Evolutionary conservation across 768 basidiomycete species (phyloP), one percentile per base, ranked within the genome.

Genomic region (Naganishia randhawae): DNA sequence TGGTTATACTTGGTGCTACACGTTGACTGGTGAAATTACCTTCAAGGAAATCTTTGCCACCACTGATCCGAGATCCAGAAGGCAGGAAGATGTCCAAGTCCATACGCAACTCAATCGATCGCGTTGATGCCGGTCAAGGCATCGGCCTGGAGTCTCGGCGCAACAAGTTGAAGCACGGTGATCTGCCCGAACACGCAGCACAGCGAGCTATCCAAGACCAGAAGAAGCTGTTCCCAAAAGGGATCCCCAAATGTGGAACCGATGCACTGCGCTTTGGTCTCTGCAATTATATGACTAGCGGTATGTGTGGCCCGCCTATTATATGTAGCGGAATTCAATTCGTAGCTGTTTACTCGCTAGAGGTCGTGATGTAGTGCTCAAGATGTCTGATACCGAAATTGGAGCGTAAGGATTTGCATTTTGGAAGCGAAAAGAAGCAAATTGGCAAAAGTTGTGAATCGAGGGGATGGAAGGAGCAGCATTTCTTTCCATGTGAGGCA

Each of bases 51-150:
- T 10, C 87, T 89, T 77, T 98, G 94, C 81, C 96, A 98, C 76
- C 95, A 25, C 96, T 99, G 93, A 88, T 99, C 74, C 91, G 96
- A 50, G 96, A 99, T 76, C 95, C 96, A 0, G 94, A 97, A 75
- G 96, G 96, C 16, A 86, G 96, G 66, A 99, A 99, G 82, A 99
- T 99, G 96, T 90, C 89, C 80, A 99, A 98, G 82, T 92, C 91
- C 37, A 85, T 98, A 22, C 96, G 96, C 1, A 99, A 99, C 73
- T 96, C 98, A 72, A 90, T 99, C 71, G 94, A 99, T 79, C 96
- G 95, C 1, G 82, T 95, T 61, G 96, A 98, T 74, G 90, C 98
- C 55, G 93, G 98, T 72, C 87, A 88, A 71, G 96, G 96, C 17
- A 78, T 89, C 6, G 76, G 85, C 2, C 84, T 99, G 14, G 88